Conservation (phyloP, 306 rosid genomes). For the Quercus agrifolia region DNA sequence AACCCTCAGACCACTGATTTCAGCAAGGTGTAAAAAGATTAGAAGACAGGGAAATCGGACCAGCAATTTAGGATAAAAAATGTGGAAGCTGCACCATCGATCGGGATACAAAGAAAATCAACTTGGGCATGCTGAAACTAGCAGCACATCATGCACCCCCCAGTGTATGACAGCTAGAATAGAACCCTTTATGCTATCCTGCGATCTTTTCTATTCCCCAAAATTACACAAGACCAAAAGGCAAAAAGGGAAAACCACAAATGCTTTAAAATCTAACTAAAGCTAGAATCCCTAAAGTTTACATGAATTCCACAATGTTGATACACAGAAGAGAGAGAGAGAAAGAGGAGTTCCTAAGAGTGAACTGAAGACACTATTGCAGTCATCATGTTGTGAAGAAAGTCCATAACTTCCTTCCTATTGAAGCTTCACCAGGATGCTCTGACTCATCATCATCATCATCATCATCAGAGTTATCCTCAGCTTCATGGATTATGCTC, state of each 20-base stretch:
- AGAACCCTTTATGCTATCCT: not conserved
- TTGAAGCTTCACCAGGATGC: conserved; percentile 53
- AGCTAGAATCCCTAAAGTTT: conserved; percentile 4
- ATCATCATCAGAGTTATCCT: conserved; percentile 27
- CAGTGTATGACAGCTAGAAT: not conserved
- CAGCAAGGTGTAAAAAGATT: not conserved
- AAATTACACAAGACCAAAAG: not conserved
- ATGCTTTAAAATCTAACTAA: not conserved
- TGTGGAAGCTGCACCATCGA: not conserved
- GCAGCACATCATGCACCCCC: not conserved
- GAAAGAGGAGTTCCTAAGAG: not conserved
- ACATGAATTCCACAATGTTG: not conserved
- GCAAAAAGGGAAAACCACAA: not conserved
- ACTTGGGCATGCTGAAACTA: not conserved
- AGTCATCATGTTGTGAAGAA: conserved; percentile 68
- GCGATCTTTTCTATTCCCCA: not conserved
- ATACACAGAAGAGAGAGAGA: not conserved
- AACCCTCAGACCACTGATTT: not conserved
- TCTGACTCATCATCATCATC: conserved; percentile 28
- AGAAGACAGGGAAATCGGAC: not conserved
- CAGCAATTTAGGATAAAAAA: not conserved
- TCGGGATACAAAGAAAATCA: not conserved
- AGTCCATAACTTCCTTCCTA: conserved; percentile 62
- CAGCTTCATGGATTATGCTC: conserved; percentile 42
- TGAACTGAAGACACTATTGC: conserved; percentile 1